Percentiles rank a stretch among this genome's conserved stretches.
phyloP scores from a whole-genome alignment of 352 stramenopile genomes.

The Globisporangium spiculum region DNA sequence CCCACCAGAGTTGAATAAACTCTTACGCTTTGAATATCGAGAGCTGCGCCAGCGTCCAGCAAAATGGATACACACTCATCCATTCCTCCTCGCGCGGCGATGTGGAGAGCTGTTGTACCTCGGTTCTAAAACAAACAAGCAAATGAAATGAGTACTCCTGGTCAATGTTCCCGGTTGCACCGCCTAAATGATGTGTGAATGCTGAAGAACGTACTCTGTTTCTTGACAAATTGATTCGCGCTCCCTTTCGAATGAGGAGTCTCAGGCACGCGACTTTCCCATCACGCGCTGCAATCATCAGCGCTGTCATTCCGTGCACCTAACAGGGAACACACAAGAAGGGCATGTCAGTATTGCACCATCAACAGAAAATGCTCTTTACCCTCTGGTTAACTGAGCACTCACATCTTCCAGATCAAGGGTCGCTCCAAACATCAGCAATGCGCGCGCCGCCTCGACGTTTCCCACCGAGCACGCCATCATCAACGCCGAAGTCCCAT shows the following conservation, averaged over 20 bases:
- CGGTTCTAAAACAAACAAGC: slow-evolving; percentile 43
- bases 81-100: slow-evolving; percentile 67
- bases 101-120: slow-evolving; percentile 80
- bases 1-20: background rate
- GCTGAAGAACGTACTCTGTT: slow-evolving; percentile 53
- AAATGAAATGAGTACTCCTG: slow-evolving; percentile 12
- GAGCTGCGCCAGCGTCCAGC: slow-evolving; percentile 55
- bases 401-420: slow-evolving; percentile 82
- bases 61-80: slow-evolving; percentile 76
- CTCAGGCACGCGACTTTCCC: slow-evolving; percentile 61
- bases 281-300: slow-evolving; percentile 81
- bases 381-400: background rate
- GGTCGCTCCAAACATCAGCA: slow-evolving; percentile 84
- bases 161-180: background rate
- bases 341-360: background rate
- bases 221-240: slow-evolving; percentile 76
- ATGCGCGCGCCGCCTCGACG: slow-evolving; percentile 69
- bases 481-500: slow-evolving; percentile 78
- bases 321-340: slow-evolving; percentile 12
- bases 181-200: background rate
- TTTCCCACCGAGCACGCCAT: slow-evolving; percentile 85
- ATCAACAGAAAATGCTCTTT: background rate
- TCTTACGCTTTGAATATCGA: slow-evolving; percentile 80
- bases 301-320: slow-evolving; percentile 78
- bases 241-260: slow-evolving; percentile 76